Conservation (phyloP, 345 rosid species). For the Pistacia vera region DNA sequence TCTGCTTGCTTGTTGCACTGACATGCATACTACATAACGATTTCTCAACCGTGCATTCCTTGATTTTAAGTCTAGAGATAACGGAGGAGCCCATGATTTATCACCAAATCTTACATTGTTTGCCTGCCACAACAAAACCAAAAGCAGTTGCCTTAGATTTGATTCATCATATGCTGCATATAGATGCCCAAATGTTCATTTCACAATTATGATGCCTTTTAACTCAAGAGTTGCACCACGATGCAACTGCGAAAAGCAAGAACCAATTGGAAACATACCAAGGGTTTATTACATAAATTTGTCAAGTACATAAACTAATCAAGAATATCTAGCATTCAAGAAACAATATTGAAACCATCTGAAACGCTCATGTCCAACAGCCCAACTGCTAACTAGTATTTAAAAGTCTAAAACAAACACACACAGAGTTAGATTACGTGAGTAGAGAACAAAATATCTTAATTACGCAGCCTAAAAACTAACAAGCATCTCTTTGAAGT, state of each 20-base stretch:
- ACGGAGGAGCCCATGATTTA: conserved; percentile 51
- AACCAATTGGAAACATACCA: not conserved
- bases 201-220: not conserved
- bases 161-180: not conserved
- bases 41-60: conserved; percentile 33
- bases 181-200: not conserved
- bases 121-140: conserved; percentile 53
- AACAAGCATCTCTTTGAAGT: not conserved
- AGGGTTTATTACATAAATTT: not conserved
- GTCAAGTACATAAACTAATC: not conserved
- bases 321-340: not conserved
- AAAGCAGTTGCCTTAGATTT: conserved; percentile 12
- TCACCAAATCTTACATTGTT: conserved; percentile 53
- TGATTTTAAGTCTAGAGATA: conserved; percentile 48
- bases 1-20: conserved; percentile 79
- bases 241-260: conserved; percentile 15
- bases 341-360: not conserved
- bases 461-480: too few relatives aligned
- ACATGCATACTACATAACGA: conserved; percentile 63
- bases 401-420: not conserved
- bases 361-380: not conserved
- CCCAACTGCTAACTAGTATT: not conserved
- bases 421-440: not conserved
- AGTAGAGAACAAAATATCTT: not conserved
- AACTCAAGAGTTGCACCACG: conserved; percentile 7